Conservation (phyloP, 108 stramenopile genomes). For the Cyclotella baltica region DNA sequence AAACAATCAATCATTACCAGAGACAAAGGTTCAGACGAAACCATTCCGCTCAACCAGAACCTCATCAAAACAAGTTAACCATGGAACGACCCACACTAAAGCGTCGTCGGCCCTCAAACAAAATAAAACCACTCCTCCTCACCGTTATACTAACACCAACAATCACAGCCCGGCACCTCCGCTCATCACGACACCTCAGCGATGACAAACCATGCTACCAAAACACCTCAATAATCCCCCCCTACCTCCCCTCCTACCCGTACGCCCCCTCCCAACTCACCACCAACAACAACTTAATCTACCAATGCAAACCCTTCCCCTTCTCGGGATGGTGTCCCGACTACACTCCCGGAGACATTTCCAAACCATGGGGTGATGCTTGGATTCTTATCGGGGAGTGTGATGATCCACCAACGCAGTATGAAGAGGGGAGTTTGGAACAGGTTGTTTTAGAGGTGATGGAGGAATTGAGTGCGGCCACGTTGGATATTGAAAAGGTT, state of each 20-base stretch:
- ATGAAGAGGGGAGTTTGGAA: too few species aligned
- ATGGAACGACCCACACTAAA: neutral
- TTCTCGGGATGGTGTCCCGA: slow-evolving; percentile 34
- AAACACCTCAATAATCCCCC: neutral
- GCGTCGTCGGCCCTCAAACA: neutral
- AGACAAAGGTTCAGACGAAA: neutral
- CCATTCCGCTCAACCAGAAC: too few species aligned
- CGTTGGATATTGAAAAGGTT: too few species aligned
- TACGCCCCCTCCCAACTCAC: slow-evolving; percentile 8
- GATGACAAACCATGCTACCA: neutral
- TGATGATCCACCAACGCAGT: neutral
- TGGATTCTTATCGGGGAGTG: slow-evolving; percentile 15
- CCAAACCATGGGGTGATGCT: slow-evolving; percentile 24
- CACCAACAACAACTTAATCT: slow-evolving; percentile 13
- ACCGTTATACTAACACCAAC: neutral
- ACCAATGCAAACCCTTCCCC: slow-evolving; percentile 30
- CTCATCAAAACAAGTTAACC: too few species aligned
- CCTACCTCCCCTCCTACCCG: slow-evolving; percentile 2
- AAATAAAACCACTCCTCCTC: neutral
- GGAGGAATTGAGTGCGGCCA: neutral
- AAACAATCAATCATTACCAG: neutral
- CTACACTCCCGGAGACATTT: slow-evolving; percentile 5
- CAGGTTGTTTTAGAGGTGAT: too few species aligned
- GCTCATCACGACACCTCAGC: neutral
- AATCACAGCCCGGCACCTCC: neutral